Base-by-base conservation (phyloP, 1,284 basidiomycete genomes). In the Sanghuangporus weigelae region DNA sequence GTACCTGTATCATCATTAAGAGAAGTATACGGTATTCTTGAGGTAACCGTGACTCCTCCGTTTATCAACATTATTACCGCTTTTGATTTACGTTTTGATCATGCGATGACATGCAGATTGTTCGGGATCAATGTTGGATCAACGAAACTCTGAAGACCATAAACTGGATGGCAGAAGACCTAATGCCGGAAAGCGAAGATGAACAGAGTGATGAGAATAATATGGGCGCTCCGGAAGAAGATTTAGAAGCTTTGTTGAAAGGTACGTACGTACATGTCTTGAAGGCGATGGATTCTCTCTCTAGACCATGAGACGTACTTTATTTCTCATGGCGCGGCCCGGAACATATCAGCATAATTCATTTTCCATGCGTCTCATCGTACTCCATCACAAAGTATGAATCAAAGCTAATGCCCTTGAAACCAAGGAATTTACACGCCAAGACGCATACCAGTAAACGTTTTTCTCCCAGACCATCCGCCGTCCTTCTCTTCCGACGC, bases 111-210 rank as follows among this genome's bases (percentile, higher is more conserved):
- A 5, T 5, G 36, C 60, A 90, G 88, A 82, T 92, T 68, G 87
- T 91, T 1, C 80, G 81, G 64, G 89, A 90, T 65, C 89, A 92
- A 73, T 89, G 86, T 68, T 92, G 89, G 89, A 71, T 92, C 16
- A 92, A 92, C 70, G 87, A 87, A 68, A 79, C 80, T 19, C 72
- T 92, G 23, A 69, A 76, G 7, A 78, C 80, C 50, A 82, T 81
- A 46, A 73, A 81, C 11, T 92, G 89, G 89, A 72, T 74, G 16
- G 78, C 83, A 7, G 87, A 87, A 67, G 78, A 16, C 63, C 70
- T 26, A 60, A 67, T 38, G 57, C 3, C 50, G 3, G 48, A 53
- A 11, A 64, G 60, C 3, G 61, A 66, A 4, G 55, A 65, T 36
- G 69, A 69, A 35, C 48, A 65, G 44, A 72, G 75, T 39, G 75